A percentile compares a stretch with the other conserved stretches of the same genome.
phyloP scores from a whole-genome alignment of 2,329 filamentous ascomycete species.

The Aspergillus tubingensis region DNA sequence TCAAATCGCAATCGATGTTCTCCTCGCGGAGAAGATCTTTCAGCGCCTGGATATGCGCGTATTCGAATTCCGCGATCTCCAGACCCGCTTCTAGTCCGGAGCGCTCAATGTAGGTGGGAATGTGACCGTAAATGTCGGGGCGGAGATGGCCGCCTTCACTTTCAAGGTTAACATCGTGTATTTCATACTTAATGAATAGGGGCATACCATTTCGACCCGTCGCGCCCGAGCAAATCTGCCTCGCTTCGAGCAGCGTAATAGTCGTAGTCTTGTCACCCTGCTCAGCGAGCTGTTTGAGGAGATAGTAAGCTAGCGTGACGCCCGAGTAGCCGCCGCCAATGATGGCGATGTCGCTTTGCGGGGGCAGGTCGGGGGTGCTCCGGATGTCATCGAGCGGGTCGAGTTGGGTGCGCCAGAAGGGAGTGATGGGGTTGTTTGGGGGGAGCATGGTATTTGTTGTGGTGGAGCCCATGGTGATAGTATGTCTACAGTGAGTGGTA shows the following conservation, averaged over 20 bases:
- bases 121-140: conserved; percentile 47
- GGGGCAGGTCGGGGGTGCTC: conserved; percentile 37
- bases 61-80: conserved; percentile 47
- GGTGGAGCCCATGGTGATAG: not conserved
- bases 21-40: conserved; percentile 46
- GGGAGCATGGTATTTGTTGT: conserved; percentile 11
- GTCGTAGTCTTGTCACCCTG: conserved; percentile 22
- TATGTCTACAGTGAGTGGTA: not conserved
- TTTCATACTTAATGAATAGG: not conserved
- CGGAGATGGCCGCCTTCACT: conserved; percentile 42
- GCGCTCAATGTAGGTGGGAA: conserved; percentile 39
- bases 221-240: conserved; percentile 47
- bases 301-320: conserved; percentile 47
- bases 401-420: conserved; percentile 24
- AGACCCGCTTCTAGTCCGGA: conserved; percentile 40
- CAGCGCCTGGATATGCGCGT: conserved; percentile 44
- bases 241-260: conserved; percentile 45
- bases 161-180: too few species aligned
- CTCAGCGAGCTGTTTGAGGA: conserved; percentile 30
- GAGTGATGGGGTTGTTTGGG: conserved; percentile 15
- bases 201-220: conserved; percentile 46
- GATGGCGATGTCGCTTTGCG: conserved; percentile 48
- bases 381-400: conserved; percentile 22
- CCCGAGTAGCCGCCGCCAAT: conserved; percentile 54
- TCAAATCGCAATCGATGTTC: conserved; percentile 50